Evolutionary conservation across 768 basidiomycete species (phyloP), one percentile per base, ranked within the genome.

Genomic region (Suillus clintonianus): DNA sequence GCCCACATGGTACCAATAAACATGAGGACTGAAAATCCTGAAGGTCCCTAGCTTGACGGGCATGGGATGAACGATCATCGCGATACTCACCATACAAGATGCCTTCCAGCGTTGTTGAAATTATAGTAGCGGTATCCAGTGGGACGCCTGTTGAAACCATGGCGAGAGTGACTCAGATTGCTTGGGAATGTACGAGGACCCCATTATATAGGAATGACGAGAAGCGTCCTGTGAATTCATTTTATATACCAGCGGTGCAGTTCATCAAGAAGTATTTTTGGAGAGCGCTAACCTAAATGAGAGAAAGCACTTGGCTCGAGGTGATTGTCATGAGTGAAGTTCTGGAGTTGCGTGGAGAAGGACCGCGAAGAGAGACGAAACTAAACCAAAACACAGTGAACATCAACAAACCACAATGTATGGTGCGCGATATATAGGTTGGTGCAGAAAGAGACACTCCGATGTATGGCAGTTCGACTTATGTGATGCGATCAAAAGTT

Each of bases 1-100:
- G 65, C 63, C 62, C 67, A 69, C 14, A 74, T 30, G 3, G 70
- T 72, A 3, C 62, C 67, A 1, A 70, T 67, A 62, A 73, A 77
- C 75, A 77, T 71, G 27, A 74, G 62, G 4, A 73, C 22, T 30
- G 74, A 75, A 64, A 74, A 67, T 6, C 74, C 75, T 76, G 48
- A 19, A 19, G 30, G 32, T 32, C 30, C 30, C 4, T 19, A 19
- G 30, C 17, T 32, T 53, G 30, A 32, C 10, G 32, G 24, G n/a
- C 3, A 43, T 54, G 22, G 22, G 32, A 27, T 2, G 42, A 13
- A 43, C 37, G 34, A 19, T 15, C 30, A 53, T 32, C 3, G 19
- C 32, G 47, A 5, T 15, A 48, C 63, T 64, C 37, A 70, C 73
- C 72, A 64, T 73, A 73, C 13, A 74, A 64, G 56, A 73, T 68